Base-by-base conservation (phyloP, 2,329 filamentous ascomycete genomes). In the Sphaerulina vaccinii region DNA sequence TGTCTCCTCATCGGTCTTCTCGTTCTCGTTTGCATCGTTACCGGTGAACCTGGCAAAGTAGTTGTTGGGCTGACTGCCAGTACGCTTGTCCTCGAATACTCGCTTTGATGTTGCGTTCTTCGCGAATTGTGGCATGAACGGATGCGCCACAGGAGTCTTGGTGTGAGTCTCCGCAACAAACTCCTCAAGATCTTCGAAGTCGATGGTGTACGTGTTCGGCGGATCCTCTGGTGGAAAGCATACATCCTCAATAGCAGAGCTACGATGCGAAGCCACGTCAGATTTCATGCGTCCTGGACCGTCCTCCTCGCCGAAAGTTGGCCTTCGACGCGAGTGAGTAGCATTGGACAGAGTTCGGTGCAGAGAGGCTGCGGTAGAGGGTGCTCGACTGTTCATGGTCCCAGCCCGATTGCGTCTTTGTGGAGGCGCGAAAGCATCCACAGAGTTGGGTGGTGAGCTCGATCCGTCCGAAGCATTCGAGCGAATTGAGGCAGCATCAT, bases 381-480 rank as follows among this genome's bases (percentile, higher is more conserved):
- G 71, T 18, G 66, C 71, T 60, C 76, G 73, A 68, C 82, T 86
- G 54, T 84, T 89, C 56, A 82, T 68, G 3, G 84, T 87, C 43
- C 82, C 80, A 41, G 83, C 79, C 37, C 91, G 87, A 67, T 92
- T 88, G 53, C 91, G 86, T 53, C 47, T 46, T 5, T 90, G 88
- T 44, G 89, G 88, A 65, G 93, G 88, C 15, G 93, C 93, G 71
- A 99, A 99, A 3, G 93, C 93, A 70, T 97, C 95, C 45, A 99
- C 90, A 0, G 93, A 99, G 70, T 96, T 99, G 6, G 93, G 93
- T 9, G 92, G 92, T 5, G 93, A 97, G 2, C 82, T 75, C 1
- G 88, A 90, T 49, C 89, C 81, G 41, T 55, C 36, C 21, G 56
- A 59, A 8, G 39, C 46, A 13, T 56, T 37, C 1, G 56, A 59